Evolutionary conservation across 2,329 filamentous ascomycete species (phyloP).

Genomic region (Hypomyces perniciosus): DNA sequence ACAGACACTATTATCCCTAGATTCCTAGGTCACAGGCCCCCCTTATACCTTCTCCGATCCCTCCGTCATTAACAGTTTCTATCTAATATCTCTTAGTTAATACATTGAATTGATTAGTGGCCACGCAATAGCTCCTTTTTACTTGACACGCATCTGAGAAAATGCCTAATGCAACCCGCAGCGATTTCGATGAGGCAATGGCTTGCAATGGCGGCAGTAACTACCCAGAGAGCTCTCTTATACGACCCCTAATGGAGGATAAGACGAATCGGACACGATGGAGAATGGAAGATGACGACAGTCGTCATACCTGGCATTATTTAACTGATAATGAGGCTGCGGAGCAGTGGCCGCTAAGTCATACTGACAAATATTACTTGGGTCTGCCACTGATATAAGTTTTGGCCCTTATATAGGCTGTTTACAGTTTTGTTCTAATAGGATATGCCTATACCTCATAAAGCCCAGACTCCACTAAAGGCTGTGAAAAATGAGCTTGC

Average conservation of each 20-base stretch:
- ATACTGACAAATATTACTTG: constrained; percentile 84
- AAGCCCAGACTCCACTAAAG: constrained; percentile 66
- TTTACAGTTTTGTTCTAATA: constrained; percentile 30
- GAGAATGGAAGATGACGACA: constrained; percentile 76
- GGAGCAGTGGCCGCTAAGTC: constrained; percentile 75
- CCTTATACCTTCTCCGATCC: too few relatives aligned
- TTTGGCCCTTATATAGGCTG: neutral
- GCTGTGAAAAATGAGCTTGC: constrained; percentile 74
- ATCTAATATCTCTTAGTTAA: too few relatives aligned
- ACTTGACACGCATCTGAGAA: neutral
- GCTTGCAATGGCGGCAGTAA: constrained; percentile 40
- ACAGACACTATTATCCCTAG: too few relatives aligned
- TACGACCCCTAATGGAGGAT: constrained; percentile 42
- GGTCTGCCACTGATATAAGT: constrained; percentile 66
- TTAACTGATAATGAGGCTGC: constrained; percentile 65
- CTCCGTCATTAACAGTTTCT: too few relatives aligned
- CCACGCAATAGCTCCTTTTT: too few relatives aligned
- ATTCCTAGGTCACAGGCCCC: too few relatives aligned
- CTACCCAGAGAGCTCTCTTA: constrained; percentile 33
- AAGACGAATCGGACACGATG: constrained; percentile 77
- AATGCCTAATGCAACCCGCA: constrained; percentile 27
- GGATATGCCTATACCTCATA: constrained; percentile 67
- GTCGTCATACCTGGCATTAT: constrained; percentile 92
- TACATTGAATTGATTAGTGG: too few relatives aligned
- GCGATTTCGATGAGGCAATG: constrained; percentile 25